Evolutionary conservation across 495 filamentous ascomycete species (phyloP).

Genomic region (Cercophora scortea): DNA sequence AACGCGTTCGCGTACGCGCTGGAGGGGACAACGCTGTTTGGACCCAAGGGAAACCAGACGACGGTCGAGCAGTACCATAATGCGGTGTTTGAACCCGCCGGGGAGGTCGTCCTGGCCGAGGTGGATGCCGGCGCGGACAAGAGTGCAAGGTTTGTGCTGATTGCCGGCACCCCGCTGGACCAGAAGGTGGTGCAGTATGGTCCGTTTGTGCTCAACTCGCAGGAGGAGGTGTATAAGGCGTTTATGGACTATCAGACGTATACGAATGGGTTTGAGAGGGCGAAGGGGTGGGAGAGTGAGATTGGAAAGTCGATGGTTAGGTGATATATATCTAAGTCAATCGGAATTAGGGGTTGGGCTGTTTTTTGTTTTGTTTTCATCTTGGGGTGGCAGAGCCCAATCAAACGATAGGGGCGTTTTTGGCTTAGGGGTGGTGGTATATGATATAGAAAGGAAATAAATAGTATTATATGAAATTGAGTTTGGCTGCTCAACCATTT

Average conservation of each 20-base stretch:
- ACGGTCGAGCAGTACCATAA: constrained; percentile 70
- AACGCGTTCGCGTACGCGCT: constrained; percentile 87
- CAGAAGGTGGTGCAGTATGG: constrained; percentile 95
- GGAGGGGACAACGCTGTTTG: constrained; percentile 61
- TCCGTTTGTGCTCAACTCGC: constrained; percentile 77
- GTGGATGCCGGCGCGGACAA: constrained; percentile 62
- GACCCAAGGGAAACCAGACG: constrained; percentile 47
- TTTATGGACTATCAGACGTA: constrained; percentile 80
- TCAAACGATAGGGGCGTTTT: too few relatives aligned
- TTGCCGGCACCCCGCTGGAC: constrained; percentile 80
- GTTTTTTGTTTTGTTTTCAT: not conserved
- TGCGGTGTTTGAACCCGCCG: constrained; percentile 77
- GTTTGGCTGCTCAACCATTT: too few relatives aligned
- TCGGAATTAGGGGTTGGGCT: not conserved
- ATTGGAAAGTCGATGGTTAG: constrained; percentile 67
- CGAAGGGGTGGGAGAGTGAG: constrained; percentile 77
- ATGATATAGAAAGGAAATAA: too few relatives aligned
- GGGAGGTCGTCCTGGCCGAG: constrained; percentile 62
- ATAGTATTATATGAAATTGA: too few relatives aligned
- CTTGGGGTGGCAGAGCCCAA: too few relatives aligned
- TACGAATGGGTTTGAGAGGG: constrained; percentile 86
- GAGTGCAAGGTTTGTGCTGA: constrained; percentile 63
- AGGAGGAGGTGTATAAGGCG: constrained; percentile 85
- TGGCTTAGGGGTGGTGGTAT: too few relatives aligned
- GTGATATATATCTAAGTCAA: not conserved